Percentiles rank a stretch among this genome's conserved stretches.
These are phyloP conservation scores for Neurospora sp. DNA, from an alignment of 495 filamentous ascomycete species.

Conservation along the genomic window DNA sequence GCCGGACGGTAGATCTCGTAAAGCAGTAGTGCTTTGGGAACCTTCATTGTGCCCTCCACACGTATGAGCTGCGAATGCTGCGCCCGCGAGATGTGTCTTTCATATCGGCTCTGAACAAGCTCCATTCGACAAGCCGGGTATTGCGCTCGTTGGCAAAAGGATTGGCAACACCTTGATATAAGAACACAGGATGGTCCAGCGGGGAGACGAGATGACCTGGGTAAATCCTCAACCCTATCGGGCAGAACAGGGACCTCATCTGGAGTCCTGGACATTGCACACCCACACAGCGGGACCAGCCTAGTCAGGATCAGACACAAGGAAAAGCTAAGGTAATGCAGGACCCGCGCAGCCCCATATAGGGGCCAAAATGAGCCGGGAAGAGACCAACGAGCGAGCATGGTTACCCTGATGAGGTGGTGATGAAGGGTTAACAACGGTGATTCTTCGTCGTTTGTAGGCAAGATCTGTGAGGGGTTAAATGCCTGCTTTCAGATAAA, in stretches of 20 bases:
- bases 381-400: neutral
- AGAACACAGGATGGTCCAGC: neutral
- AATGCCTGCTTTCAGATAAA: neutral
- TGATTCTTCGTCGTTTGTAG: neutral
- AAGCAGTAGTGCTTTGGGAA: neutral
- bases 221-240: neutral
- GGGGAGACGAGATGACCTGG: neutral
- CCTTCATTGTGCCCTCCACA: neutral
- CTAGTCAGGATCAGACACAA: neutral
- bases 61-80: neutral
- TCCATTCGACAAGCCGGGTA: neutral
- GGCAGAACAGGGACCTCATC: neutral
- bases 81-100: neutral
- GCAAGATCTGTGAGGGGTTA: neutral
- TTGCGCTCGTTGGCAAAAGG: neutral
- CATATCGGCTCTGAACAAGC: neutral
- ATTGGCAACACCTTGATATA: neutral
- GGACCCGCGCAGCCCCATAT: neutral
- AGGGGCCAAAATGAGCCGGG: neutral
- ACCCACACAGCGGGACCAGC: neutral
- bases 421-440: neutral
- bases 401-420: neutral
- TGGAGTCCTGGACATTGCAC: neutral
- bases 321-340: neutral
- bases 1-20: neutral